A percentile compares a stretch with the other conserved stretches of the same genome.
Evolutionary conservation across 805 yeast genomes (phyloP).

Genomic region (Yamadazyma laniorum): DNA sequence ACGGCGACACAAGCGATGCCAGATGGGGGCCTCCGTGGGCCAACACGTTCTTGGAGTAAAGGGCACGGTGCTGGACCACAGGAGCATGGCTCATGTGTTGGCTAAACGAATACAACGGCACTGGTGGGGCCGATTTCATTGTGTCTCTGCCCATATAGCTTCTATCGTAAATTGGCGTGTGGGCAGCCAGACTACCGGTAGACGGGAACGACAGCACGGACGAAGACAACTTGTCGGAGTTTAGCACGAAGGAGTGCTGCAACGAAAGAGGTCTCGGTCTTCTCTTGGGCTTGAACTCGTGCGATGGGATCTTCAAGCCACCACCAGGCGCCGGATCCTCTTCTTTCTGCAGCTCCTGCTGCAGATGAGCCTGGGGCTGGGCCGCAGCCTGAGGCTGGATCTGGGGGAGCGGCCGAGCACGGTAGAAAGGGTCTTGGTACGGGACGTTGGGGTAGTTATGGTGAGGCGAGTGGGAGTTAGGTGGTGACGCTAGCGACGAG

Average conservation of each 20-base stretch:
- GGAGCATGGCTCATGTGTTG: conserved; percentile 13
- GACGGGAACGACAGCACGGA: conserved; percentile 14
- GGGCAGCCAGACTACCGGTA: conserved; percentile 3
- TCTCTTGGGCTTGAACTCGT: conserved; percentile 35
- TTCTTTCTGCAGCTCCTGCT: not conserved
- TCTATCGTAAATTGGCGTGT: conserved; percentile 9
- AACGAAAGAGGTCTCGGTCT: conserved; percentile 41
- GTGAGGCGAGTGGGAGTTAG: conserved; percentile 25
- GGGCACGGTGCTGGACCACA: conserved; percentile 1
- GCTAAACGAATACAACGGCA: conserved; percentile 16
- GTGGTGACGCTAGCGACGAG: conserved; percentile 23
- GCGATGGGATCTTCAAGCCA: conserved; percentile 8
- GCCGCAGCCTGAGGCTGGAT: not conserved
- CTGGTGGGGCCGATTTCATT: conserved; percentile 25
- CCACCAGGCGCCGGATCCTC: not conserved
- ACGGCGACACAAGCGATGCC: conserved; percentile 31
- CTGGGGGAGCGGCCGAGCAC: conserved; percentile 7
- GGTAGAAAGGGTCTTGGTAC: conserved; percentile 9
- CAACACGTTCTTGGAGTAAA: conserved; percentile 8
- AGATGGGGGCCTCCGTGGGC: conserved; percentile 15
- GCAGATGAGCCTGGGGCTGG: not conserved
- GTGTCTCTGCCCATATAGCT: not conserved
- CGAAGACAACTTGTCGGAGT: conserved; percentile 15
- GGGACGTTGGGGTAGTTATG: conserved; percentile 16
- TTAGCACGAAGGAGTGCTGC: conserved; percentile 29